phyloP scores from a whole-genome alignment of 2,329 filamentous ascomycete genomes.

The Colletotrichum sp. region DNA sequence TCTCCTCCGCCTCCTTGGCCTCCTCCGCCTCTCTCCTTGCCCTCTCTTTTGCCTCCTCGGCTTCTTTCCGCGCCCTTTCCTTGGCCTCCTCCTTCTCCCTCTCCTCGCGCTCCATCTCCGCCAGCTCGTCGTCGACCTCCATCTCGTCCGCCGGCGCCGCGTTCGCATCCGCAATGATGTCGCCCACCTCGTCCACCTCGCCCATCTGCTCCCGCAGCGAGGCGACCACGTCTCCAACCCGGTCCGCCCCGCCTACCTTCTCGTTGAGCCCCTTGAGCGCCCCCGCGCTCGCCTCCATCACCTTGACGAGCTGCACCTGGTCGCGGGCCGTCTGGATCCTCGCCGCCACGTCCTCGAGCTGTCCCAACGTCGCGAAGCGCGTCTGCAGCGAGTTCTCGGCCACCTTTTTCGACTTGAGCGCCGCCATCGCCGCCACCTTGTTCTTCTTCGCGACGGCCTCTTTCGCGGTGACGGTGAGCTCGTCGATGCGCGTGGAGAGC shows the following conservation, averaged over 20 bases:
- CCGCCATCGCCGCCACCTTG: slow-evolving; percentile 73
- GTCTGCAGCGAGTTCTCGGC: slow-evolving; percentile 75
- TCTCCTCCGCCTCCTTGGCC: slow-evolving; percentile 53
- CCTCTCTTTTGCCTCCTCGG: slow-evolving; percentile 41
- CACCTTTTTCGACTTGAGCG: slow-evolving; percentile 82
- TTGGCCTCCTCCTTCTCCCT: slow-evolving; percentile 53
- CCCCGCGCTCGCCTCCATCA: slow-evolving; percentile 79
- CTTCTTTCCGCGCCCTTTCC: slow-evolving; percentile 43
- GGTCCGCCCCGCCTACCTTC: slow-evolving; percentile 76
- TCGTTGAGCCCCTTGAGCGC: slow-evolving; percentile 77
- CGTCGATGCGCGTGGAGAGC: slow-evolving; percentile 69
- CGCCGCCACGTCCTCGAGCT: slow-evolving; percentile 83
- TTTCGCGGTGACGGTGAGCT: slow-evolving; percentile 68
- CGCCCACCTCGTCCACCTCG: slow-evolving; percentile 81
- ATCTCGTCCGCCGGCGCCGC: slow-evolving; percentile 69
- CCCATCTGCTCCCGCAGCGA: slow-evolving; percentile 79
- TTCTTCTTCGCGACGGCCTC: slow-evolving; percentile 76
- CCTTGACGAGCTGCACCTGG: slow-evolving; percentile 80
- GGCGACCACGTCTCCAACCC: slow-evolving; percentile 78
- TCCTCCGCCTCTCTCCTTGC: slow-evolving; percentile 48
- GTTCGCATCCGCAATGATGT: slow-evolving; percentile 71
- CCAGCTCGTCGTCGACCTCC: slow-evolving; percentile 88
- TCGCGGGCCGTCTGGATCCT: slow-evolving; percentile 86
- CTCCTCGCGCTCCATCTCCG: slow-evolving; percentile 70
- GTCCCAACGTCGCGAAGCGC: slow-evolving; percentile 74